These are phyloP conservation scores for Withania somnifera DNA, from an alignment of 305 asterid genomes.

Conservation along the genomic window DNA sequence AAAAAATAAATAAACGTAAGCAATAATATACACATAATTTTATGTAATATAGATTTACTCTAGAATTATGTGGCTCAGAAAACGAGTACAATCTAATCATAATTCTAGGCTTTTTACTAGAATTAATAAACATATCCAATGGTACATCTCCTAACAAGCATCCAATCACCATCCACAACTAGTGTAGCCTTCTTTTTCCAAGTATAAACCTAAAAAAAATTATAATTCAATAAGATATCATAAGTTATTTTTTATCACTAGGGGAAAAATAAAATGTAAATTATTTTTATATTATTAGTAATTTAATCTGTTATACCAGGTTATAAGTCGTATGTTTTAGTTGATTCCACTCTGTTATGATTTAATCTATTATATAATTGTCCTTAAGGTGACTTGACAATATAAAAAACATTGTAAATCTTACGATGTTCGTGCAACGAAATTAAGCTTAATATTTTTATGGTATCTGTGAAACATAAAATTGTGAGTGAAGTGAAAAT, in stretches of 20 bases:
- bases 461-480: too few species aligned
- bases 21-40: not conserved
- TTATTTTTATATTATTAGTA: too few species aligned
- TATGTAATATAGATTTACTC: too few species aligned
- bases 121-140: constrained; percentile 66
- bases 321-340: too few species aligned
- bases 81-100: constrained; percentile 19
- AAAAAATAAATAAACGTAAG: not conserved
- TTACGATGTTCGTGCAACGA: too few species aligned
- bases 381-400: too few species aligned
- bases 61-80: not conserved
- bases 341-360: too few species aligned
- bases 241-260: not conserved
- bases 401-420: too few species aligned
- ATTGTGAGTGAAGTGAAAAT: not conserved
- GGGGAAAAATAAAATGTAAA: too few species aligned
- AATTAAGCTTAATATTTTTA: too few species aligned
- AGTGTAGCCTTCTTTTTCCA: not conserved
- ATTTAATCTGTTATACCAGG: too few species aligned
- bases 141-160: constrained; percentile 43
- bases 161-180: constrained; percentile 7
- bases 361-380: too few species aligned
- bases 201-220: not conserved
- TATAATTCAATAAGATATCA: not conserved
- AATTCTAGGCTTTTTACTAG: constrained; percentile 72